phyloP scores from a whole-genome alignment of 2,329 filamentous ascomycete species.

The Fusarium dimerum region DNA sequence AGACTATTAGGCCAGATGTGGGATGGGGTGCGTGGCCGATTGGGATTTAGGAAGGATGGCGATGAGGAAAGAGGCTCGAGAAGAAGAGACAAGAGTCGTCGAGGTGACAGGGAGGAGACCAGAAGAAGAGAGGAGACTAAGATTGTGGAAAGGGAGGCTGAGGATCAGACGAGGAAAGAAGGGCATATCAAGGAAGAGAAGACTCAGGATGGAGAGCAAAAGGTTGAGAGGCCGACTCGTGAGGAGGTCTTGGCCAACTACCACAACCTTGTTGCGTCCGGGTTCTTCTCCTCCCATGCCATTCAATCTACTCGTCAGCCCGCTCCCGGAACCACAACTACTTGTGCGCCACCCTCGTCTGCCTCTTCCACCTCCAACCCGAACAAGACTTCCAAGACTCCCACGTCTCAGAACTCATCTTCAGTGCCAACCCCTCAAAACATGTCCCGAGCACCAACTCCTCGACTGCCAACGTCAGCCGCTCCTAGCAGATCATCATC shows the following conservation, averaged over 20 bases:
- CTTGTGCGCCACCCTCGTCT: slow-evolving; percentile 4
- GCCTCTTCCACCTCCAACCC: slow-evolving; percentile 4
- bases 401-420: slow-evolving; percentile 4
- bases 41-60: slow-evolving; percentile 32
- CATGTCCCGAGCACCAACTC: slow-evolving; percentile 3
- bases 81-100: slow-evolving; percentile 24
- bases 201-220: slow-evolving; percentile 7
- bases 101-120: slow-evolving; percentile 15
- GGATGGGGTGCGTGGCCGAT: slow-evolving; percentile 38
- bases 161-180: not conserved
- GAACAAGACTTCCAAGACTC: not conserved
- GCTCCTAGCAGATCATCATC: slow-evolving; percentile 12
- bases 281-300: slow-evolving; percentile 60
- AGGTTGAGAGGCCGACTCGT: slow-evolving; percentile 33
- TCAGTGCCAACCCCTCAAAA: slow-evolving; percentile 18
- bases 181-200: slow-evolving; percentile 7
- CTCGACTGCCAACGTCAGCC: slow-evolving; percentile 13
- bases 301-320: slow-evolving; percentile 57
- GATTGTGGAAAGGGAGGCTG: not conserved
- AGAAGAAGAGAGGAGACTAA: slow-evolving; percentile 14
- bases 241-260: slow-evolving; percentile 60
- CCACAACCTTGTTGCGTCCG: slow-evolving; percentile 55
- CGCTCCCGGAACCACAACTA: slow-evolving; percentile 18
- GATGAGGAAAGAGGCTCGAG: slow-evolving; percentile 26
- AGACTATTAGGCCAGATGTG: slow-evolving; percentile 40